These are phyloP conservation scores for Coemansia umbellata DNA, from an alignment of 192 early-diverging fungal species.

Conservation along the genomic window DNA sequence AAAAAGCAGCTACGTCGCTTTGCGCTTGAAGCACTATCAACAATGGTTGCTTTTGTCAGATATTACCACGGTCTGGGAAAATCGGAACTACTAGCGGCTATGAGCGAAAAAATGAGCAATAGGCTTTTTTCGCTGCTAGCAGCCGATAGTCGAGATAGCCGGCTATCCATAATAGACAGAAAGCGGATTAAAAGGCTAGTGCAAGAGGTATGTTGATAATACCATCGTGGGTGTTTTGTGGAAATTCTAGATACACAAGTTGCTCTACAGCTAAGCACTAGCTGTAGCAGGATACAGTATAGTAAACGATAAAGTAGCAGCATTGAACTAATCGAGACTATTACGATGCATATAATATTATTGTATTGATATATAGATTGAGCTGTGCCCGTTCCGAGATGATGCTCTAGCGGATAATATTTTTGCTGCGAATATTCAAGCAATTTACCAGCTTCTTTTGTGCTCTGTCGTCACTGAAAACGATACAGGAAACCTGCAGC, in stretches of 20 bases:
- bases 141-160: too few species aligned
- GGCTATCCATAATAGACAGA: too few species aligned
- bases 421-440: constrained; percentile 12
- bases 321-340: too few species aligned
- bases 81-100: constrained; percentile 18
- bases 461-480: constrained; percentile 26
- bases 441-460: constrained; percentile 26
- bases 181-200: too few species aligned
- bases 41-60: constrained; percentile 22
- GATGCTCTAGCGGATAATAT: constrained; percentile 4
- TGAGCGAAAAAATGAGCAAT: background rate
- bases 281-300: too few species aligned
- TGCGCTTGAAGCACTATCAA: constrained; percentile 27
- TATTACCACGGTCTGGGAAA: constrained; percentile 30
- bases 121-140: too few species aligned
- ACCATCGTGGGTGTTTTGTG: too few species aligned
- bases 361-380: constrained; percentile 18
- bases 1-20: constrained; percentile 8
- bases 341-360: too few species aligned
- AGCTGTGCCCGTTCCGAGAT: constrained; percentile 7
- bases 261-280: too few species aligned
- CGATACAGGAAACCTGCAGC: constrained; percentile 20
- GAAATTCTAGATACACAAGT: too few species aligned
- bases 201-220: too few species aligned
- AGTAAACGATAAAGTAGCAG: too few species aligned